Base-by-base conservation (phyloP, 805 yeast genomes). In the Saccharomycopsis sp. region DNA sequence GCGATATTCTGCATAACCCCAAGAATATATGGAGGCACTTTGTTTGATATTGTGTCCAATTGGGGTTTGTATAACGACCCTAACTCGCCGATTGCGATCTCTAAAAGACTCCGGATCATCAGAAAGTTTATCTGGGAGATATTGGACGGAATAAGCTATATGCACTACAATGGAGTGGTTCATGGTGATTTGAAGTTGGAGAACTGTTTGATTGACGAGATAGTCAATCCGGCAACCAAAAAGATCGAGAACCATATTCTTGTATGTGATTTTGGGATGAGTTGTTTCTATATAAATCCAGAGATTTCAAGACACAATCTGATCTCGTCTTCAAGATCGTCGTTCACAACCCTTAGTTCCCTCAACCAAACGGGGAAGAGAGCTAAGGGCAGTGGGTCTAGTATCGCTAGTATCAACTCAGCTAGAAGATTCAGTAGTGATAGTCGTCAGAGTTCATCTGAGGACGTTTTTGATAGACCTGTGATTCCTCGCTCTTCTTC, bases 221-320 rank as follows among this genome's bases (percentile, higher is more conserved):
- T 64, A 53, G 62, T 63, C 3, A 63, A 62, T 12, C 68, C 68
- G 3, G 60, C 63, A 20, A 61, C 64, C 34, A 63, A 72, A 60
- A 69, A 64, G 54, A 68, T 49, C 51, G 65, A n/a, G 51, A 65
- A 69, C 56, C 73, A 73, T 51, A 75, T 89, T 62, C 68, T 86
- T 24, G 68, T 92, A 3, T 89, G 97, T 72, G 98, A 92, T 71
- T 92, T 92, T 73, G 98, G 98, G 3, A 89, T 92, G 96, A 75
- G 83, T 54, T 73, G 74, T 17, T 55, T 61, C 38, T 58, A 61
- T 47, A 61, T 58, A 19, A 57, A 58, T 17, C 59, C 63, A 2
- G 58, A 58, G n/a, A 29, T 56, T 17, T 58, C 63, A n/a, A 19
- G 52, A 55, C 49, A 54, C 38, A 53, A 57, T 58, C 22, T 59